Evolutionary conservation across 208 protist species (phyloP).

Genomic region (Acanthamoeba lenticulata): DNA sequence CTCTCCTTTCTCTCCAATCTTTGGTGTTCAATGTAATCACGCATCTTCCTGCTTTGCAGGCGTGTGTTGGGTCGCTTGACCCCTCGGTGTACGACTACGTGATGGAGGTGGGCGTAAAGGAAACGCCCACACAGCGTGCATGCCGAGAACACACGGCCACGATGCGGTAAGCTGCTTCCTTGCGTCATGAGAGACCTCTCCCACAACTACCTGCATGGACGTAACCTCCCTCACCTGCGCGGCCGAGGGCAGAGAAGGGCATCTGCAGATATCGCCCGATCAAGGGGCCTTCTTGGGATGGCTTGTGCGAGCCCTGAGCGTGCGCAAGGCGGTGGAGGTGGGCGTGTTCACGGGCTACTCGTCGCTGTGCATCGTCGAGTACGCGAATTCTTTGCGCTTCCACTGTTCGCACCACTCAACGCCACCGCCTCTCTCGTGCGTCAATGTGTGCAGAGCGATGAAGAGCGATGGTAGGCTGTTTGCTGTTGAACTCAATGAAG

Average conservation of each 20-base stretch:
- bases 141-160: neutral
- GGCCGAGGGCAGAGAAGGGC: neutral
- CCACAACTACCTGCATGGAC: no score
- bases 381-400: slow-evolving; percentile 43
- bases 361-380: slow-evolving; percentile 78
- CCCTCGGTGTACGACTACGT: neutral
- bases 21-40: neutral
- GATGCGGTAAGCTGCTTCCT: no score
- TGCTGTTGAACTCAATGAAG: neutral
- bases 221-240: no score
- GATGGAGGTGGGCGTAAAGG: neutral
- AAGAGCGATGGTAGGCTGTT: neutral
- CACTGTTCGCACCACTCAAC: no score
- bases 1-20: neutral
- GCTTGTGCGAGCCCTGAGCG: neutral
- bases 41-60: neutral
- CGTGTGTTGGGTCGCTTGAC: neutral
- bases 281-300: neutral
- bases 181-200: no score
- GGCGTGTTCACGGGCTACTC: slow-evolving; percentile 85
- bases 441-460: neutral
- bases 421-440: neutral
- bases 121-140: neutral
- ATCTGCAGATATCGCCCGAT: slow-evolving; percentile 21
- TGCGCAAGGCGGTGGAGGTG: slow-evolving; percentile 77